Conservation (phyloP, 495 filamentous ascomycete species). For the Penicillium steckii region DNA sequence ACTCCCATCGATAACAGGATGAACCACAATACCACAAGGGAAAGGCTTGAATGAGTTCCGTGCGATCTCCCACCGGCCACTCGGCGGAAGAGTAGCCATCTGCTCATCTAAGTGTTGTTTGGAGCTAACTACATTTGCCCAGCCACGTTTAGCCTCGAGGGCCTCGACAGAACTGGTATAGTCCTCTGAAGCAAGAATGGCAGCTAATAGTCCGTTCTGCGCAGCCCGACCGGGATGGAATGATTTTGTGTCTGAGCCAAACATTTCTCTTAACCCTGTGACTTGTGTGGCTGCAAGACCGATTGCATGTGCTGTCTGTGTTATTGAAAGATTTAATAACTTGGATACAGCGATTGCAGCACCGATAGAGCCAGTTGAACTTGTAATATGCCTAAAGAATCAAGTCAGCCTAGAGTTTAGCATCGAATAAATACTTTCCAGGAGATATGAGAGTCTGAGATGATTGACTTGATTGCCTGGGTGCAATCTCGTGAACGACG, state of each 20-base stretch:
- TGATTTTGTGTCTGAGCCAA: slow-evolving; percentile 55
- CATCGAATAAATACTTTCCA: too few relatives aligned
- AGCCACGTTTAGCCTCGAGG: slow-evolving; percentile 53
- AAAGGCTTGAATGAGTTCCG: slow-evolving; percentile 56
- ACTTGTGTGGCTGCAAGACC: slow-evolving; percentile 53
- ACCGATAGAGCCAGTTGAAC: slow-evolving; percentile 50
- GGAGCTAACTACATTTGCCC: slow-evolving; percentile 48
- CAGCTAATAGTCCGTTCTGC: slow-evolving; percentile 51
- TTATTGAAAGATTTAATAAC: slow-evolving; percentile 33
- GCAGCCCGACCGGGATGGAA: slow-evolving; percentile 54
- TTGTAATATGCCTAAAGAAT: slow-evolving; percentile 44
- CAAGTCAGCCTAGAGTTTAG: not conserved
- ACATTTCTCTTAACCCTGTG: slow-evolving; percentile 51
- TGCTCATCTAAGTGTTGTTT: slow-evolving; percentile 12
- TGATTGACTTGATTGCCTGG: too few relatives aligned
- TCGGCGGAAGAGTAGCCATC: slow-evolving; percentile 10
- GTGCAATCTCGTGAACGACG: not conserved
- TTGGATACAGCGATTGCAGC: slow-evolving; percentile 51
- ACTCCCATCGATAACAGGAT: slow-evolving; percentile 53
- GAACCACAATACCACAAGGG: slow-evolving; percentile 57
- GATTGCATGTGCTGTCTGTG: slow-evolving; percentile 49
- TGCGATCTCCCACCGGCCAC: slow-evolving; percentile 47
- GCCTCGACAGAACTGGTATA: slow-evolving; percentile 47
- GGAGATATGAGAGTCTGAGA: too few relatives aligned
- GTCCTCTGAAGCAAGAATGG: slow-evolving; percentile 43